Conservation (phyloP, 1,284 basidiomycete species). For the Sanghuangporus sanghuang region DNA sequence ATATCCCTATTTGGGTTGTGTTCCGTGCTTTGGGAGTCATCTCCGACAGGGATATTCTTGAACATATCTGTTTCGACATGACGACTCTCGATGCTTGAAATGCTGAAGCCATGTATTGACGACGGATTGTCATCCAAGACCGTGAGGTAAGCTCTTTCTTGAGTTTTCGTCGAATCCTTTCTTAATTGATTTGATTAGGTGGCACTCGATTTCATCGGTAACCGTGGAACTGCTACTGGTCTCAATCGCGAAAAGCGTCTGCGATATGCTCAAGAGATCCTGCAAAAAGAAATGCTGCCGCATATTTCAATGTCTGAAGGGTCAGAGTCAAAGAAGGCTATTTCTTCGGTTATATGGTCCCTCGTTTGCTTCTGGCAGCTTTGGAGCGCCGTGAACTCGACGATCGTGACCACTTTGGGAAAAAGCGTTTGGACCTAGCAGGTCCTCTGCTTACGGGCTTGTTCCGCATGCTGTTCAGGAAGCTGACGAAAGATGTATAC, state of each 20-base stretch:
- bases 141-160: conserved; percentile 59
- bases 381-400: conserved; percentile 94
- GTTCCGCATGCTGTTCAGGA: conserved; percentile 97
- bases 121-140: conserved; percentile 97
- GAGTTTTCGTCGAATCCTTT: background rate
- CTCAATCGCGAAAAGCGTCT: conserved; percentile 90
- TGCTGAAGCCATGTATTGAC: conserved; percentile 98
- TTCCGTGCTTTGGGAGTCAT: conserved; percentile 98
- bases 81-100: conserved; percentile 94
- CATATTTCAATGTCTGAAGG: conserved; percentile 96
- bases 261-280: conserved; percentile 94
- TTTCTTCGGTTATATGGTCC: conserved; percentile 99
- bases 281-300: conserved; percentile 98
- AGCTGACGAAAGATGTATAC: conserved; percentile 95
- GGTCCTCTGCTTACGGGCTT: conserved; percentile 93
- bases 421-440: conserved; percentile 95
- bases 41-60: conserved; percentile 95
- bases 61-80: conserved; percentile 99
- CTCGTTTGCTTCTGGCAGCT: conserved; percentile 89
- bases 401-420: conserved; percentile 99
- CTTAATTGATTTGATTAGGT: conserved; percentile 31
- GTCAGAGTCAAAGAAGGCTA: conserved; percentile 99
- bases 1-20: conserved; percentile 98
- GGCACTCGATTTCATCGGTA: conserved; percentile 96
- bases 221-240: conserved; percentile 94